Evolutionary conservation across 768 basidiomycete genomes (phyloP).

Genomic region (Lactifluus pinguis): DNA sequence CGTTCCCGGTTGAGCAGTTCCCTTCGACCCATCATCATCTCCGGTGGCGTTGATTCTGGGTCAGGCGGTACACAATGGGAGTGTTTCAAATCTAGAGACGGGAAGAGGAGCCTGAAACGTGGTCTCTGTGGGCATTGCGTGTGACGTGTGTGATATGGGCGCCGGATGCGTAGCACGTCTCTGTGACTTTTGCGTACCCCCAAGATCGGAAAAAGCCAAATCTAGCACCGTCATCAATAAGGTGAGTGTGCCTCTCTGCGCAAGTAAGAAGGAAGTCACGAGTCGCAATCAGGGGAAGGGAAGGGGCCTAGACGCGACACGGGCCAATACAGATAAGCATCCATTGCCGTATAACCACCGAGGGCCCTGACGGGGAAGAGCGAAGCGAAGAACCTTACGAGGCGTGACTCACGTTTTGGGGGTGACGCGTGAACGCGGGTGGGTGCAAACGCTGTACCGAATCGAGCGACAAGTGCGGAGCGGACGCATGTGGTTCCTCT

Average conservation of each 20-base stretch:
- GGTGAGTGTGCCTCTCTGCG: background rate
- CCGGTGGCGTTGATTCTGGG: background rate
- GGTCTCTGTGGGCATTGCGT: background rate
- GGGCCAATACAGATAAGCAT: background rate
- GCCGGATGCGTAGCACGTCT: background rate
- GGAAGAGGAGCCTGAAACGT: background rate
- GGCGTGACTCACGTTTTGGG: background rate
- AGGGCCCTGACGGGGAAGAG: background rate
- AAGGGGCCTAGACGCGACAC: background rate
- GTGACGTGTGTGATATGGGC: background rate
- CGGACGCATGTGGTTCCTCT: background rate
- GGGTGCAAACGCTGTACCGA: background rate
- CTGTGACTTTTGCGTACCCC: background rate
- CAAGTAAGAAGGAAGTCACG: background rate
- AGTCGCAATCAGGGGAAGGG: background rate
- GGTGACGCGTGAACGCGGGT: background rate
- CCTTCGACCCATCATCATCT: background rate
- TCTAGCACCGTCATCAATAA: background rate
- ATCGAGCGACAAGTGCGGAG: background rate
- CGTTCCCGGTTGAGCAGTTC: background rate
- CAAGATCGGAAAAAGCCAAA: background rate
- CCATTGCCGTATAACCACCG: background rate
- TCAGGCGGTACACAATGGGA: background rate
- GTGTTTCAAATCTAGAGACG: background rate
- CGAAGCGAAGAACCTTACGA: background rate